Base-by-base conservation (phyloP, 2,329 filamentous ascomycete genomes). In the Sporothrix brasiliensis region DNA sequence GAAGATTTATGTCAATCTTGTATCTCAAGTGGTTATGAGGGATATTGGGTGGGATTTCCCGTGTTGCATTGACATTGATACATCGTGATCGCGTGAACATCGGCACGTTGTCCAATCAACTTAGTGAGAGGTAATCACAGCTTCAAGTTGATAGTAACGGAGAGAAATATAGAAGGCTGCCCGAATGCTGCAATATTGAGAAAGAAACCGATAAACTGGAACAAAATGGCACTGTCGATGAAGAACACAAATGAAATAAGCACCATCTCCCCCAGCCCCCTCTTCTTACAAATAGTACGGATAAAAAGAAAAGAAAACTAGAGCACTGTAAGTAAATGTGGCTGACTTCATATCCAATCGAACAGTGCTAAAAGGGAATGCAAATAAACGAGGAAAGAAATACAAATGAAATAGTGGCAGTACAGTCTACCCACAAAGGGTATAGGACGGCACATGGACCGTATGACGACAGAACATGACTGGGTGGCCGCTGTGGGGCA, bases 121-220 rank as follows among this genome's bases (percentile, higher is more conserved):
- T 16, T 19, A n/a, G 49, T n/a, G n/a, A 50, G 19, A 9, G n/a
- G 49, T 9, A 7, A 50, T 50, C 19, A n/a, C 19, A 21, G 9
- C 49, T 50, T 50, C 49, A 50, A 50, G 49, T 19, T 50, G 49
- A 50, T n/a, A 50, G 49, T 7, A 50, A 50, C 19, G 1, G 19
- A n/a, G 21, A 50, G 19, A 50, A 19, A 50, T 50, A 4, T 50
- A 50, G 7, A 34, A 49, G 5, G 13, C 5, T 49, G 19, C 44
- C 44, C 44, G 16, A 49, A 49, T 49, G 14, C 44, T 34, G 34
- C 19, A 49, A 16, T 16, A 16, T 6, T 5, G 49, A 30, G 19
- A 66, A 80, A 83, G 41, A 54, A 10, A 19, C 49, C 39, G 39
- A 54, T 16, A 56, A 56, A 44, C 0, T 14, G 19, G 19, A 14